Conservation (phyloP, 1,139 yeast genomes). For the Taiozyma sp. region DNA sequence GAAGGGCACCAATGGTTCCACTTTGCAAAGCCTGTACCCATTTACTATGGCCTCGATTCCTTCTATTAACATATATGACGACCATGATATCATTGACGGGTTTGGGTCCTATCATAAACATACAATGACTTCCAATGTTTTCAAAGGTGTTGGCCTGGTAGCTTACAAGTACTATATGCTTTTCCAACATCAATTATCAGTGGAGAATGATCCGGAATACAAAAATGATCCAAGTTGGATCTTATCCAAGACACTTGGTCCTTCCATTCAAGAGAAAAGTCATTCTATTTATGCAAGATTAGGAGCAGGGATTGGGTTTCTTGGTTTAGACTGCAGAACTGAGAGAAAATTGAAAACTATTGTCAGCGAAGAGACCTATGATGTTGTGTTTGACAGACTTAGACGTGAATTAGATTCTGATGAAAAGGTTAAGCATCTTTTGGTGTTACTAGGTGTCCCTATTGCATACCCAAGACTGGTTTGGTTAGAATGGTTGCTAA, state of each 20-base stretch:
- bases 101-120: constrained; percentile 79
- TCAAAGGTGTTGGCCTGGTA: constrained; percentile 63
- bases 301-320: constrained; percentile 66
- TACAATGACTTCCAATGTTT: constrained; percentile 70
- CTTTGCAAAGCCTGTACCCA: constrained; percentile 67
- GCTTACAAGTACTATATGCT: constrained; percentile 87
- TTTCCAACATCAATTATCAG: constrained; percentile 78
- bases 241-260: constrained; percentile 48
- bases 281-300: constrained; percentile 69
- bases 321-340: constrained; percentile 90
- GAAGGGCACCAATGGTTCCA: constrained; percentile 62
- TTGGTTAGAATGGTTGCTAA: constrained; percentile 76
- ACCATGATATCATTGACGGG: constrained; percentile 94
- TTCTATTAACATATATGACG: constrained; percentile 78
- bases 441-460: constrained; percentile 89
- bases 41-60: constrained; percentile 81
- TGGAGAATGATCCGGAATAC: constrained; percentile 38
- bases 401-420: constrained; percentile 45
- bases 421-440: constrained; percentile 64
- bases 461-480: constrained; percentile 91
- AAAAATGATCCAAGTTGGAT: constrained; percentile 55
- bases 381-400: constrained; percentile 55
- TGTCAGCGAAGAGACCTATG: constrained; percentile 53
- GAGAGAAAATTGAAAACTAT: constrained; percentile 69
- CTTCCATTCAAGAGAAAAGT: constrained; percentile 58